Conservation (phyloP, 1,284 basidiomycete genomes). For the Quambalaria eucalypti region DNA sequence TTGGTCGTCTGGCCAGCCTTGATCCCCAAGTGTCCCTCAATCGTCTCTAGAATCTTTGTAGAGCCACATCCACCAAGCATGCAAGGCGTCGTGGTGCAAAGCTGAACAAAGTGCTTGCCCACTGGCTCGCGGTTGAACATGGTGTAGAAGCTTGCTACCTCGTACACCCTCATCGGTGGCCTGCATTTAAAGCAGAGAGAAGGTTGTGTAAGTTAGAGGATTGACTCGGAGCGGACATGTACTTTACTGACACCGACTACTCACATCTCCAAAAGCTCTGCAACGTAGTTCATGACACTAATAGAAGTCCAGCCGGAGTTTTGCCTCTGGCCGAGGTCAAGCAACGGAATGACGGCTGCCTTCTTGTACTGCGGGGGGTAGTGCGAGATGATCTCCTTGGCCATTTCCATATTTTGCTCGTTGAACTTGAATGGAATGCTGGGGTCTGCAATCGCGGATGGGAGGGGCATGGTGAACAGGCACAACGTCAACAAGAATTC, state of each 20-base stretch:
- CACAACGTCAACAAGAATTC: background rate
- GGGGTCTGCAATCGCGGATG: conserved; percentile 15
- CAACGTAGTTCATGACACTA: conserved; percentile 96
- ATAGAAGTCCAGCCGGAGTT: conserved; percentile 99
- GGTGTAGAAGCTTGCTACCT: conserved; percentile 98
- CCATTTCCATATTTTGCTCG: conserved; percentile 69
- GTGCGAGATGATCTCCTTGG: conserved; percentile 77
- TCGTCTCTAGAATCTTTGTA: conserved; percentile 76
- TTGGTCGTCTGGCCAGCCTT: conserved; percentile 82
- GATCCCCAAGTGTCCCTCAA: conserved; percentile 72
- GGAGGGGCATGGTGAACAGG: background rate
- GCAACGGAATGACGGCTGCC: conserved; percentile 82
- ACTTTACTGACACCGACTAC: no score
- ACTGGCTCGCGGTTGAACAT: conserved; percentile 81
- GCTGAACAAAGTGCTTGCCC: conserved; percentile 87
- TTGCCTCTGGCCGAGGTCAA: conserved; percentile 92
- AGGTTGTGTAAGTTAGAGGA: no score
- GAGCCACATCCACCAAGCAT: conserved; percentile 80
- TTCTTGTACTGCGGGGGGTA: conserved; percentile 98
- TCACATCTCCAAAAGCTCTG: conserved; percentile 75
- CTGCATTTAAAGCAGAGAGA: no score
- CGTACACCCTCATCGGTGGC: conserved; percentile 98
- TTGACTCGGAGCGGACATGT: no score
- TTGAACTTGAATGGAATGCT: conserved; percentile 81
- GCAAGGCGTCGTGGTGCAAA: conserved; percentile 98